Percentiles rank a stretch among this genome's conserved stretches.
These are phyloP conservation scores for Inonotus hispidus DNA, from an alignment of 1,284 basidiomycete species.

Conservation along the genomic window DNA sequence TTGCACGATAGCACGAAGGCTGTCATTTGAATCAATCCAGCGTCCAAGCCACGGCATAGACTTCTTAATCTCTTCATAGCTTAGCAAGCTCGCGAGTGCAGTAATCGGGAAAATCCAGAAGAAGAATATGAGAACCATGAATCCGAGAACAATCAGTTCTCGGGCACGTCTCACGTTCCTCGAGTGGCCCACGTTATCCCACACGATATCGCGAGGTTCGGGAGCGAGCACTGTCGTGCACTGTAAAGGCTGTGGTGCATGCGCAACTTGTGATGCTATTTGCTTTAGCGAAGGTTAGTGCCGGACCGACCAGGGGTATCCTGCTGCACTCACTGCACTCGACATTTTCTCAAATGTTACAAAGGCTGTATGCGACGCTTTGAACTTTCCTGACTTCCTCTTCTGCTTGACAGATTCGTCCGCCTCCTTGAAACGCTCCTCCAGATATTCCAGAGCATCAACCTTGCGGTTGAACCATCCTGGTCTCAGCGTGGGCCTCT, in stretches of 20 bases:
- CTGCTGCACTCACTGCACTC: constrained; percentile 59
- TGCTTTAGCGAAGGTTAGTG: constrained; percentile 45
- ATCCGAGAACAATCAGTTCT: constrained; percentile 61
- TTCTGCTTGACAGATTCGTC: constrained; percentile 76
- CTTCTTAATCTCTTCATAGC: constrained; percentile 89
- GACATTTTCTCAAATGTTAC: constrained; percentile 97
- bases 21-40: constrained; percentile 75
- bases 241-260: constrained; percentile 64
- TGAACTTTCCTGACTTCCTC: constrained; percentile 64
- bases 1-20: constrained; percentile 83
- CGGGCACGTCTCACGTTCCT: constrained; percentile 53
- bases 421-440: constrained; percentile 68
- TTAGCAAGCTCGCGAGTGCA: constrained; percentile 79
- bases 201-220: constrained; percentile 94
- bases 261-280: constrained; percentile 84
- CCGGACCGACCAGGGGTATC: not conserved
- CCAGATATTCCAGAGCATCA: constrained; percentile 83
- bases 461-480: constrained; percentile 67
- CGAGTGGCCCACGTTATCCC: constrained; percentile 81
- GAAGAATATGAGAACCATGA: constrained; percentile 69
- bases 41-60: constrained; percentile 78
- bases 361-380: constrained; percentile 80
- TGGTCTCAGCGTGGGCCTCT: constrained; percentile 63
- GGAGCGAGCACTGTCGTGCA: constrained; percentile 75
- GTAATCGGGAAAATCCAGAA: constrained; percentile 88